A percentile compares a stretch with the other conserved stretches of the same genome.
Evolutionary conservation across 2,329 filamentous ascomycete species (phyloP).

Genomic region (Penicillium sp.): DNA sequence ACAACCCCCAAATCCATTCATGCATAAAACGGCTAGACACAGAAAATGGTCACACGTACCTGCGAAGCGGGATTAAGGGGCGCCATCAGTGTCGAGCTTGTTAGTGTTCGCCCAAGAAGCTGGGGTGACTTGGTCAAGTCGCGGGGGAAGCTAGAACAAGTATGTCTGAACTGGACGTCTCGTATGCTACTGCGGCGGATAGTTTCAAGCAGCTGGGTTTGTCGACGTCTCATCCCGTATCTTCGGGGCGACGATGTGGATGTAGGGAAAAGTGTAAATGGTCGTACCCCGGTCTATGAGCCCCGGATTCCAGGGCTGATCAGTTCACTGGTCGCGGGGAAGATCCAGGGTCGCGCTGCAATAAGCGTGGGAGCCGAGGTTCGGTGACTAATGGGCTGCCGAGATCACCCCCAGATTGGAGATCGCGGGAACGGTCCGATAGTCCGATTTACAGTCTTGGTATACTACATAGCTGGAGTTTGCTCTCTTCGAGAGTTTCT

Average conservation of each 20-base stretch:
- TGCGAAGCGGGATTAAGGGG: constrained; percentile 31
- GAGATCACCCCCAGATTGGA: neutral
- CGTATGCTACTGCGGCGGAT: constrained; percentile 8
- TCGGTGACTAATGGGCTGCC: constrained; percentile 1
- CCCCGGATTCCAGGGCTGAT: neutral
- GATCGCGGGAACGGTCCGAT: neutral
- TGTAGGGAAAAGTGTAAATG: neutral
- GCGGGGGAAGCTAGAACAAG: neutral
- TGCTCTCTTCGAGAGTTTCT: neutral
- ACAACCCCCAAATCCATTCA: constrained; percentile 5
- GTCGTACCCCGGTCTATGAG: neutral
- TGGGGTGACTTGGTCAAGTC: neutral
- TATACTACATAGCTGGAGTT: neutral
- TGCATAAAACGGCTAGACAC: constrained; percentile 14
- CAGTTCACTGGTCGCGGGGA: neutral
- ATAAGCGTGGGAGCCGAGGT: constrained; percentile 2
- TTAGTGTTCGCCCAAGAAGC: neutral
- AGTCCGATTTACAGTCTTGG: neutral
- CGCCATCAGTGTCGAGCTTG: constrained; percentile 25
- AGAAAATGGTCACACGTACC: constrained; percentile 26
- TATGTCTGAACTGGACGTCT: neutral
- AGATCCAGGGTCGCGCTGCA: neutral
- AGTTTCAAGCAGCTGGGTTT: constrained; percentile 6
- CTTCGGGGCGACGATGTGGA: neutral
- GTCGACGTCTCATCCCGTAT: constrained; percentile 14